A percentile compares a stretch with the other conserved stretches of the same genome.
These are phyloP conservation scores for Bothriochloa decipiens DNA, from an alignment of 176 grass and related monocot genomes.

Conservation along the genomic window DNA sequence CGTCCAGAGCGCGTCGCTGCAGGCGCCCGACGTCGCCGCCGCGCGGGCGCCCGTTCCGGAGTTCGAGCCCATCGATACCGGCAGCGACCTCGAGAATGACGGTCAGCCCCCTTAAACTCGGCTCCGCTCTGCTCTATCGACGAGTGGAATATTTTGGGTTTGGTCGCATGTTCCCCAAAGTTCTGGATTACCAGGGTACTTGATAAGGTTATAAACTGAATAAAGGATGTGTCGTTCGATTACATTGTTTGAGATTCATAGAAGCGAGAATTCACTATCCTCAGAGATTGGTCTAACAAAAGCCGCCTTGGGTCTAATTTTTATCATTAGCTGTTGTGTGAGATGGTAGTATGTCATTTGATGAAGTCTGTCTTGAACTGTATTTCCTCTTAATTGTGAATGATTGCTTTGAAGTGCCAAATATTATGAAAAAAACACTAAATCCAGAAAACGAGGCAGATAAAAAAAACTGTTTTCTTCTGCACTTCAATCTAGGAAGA, in stretches of 20 bases:
- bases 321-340: neutral
- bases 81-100: slow-evolving; percentile 76
- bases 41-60: slow-evolving; percentile 42
- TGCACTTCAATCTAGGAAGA: neutral
- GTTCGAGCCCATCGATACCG: slow-evolving; percentile 72
- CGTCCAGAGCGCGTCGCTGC: slow-evolving; percentile 59
- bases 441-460: neutral
- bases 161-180: neutral
- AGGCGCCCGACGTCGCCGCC: slow-evolving; percentile 55
- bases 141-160: neutral
- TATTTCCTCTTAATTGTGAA: neutral
- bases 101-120: slow-evolving; percentile 45
- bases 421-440: neutral
- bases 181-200: neutral
- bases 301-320: neutral
- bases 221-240: neutral
- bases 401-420: neutral
- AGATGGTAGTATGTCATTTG: neutral
- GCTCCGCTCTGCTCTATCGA: neutral
- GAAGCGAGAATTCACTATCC: neutral
- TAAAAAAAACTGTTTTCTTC: neutral
- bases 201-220: neutral
- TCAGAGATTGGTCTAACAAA: neutral
- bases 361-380: neutral
- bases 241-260: neutral